Conservation (phyloP, 2,329 filamentous ascomycete species). For the Fusarium nematophilum region DNA sequence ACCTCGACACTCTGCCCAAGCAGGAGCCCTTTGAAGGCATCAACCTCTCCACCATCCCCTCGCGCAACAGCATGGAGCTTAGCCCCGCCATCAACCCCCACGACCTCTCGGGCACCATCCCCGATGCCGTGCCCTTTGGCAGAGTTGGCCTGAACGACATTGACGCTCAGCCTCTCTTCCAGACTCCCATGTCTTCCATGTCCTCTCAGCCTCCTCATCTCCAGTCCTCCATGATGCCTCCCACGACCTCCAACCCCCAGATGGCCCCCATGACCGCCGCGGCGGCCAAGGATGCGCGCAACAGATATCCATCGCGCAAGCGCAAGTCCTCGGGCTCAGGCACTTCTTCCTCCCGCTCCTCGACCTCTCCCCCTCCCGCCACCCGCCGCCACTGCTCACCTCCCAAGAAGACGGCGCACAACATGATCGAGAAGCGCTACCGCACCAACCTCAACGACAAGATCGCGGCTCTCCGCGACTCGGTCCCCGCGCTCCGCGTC, state of each 20-base stretch:
- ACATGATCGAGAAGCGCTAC: conserved; percentile 96
- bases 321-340: conserved; percentile 48
- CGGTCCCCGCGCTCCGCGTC: conserved; percentile 85
- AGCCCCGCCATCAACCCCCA: conserved; percentile 45
- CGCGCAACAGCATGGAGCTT: conserved; percentile 43
- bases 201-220: conserved; percentile 40
- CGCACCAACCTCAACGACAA: conserved; percentile 96
- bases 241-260: conserved; percentile 27
- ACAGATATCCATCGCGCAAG: conserved; percentile 45
- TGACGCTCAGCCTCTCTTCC: conserved; percentile 43
- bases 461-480: conserved; percentile 88
- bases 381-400: conserved; percentile 45
- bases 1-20: conserved; percentile 42
- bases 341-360: conserved; percentile 44
- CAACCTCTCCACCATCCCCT: conserved; percentile 41
- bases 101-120: conserved; percentile 41
- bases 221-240: conserved; percentile 36
- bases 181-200: conserved; percentile 43
- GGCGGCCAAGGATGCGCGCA: conserved; percentile 34
- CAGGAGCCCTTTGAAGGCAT: conserved; percentile 44
- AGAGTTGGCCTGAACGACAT: conserved; percentile 44
- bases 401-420: conserved; percentile 89
- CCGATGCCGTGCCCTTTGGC: conserved; percentile 43
- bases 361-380: conserved; percentile 55
- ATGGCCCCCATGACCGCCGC: conserved; percentile 29